Evolutionary conservation across 1,284 basidiomycete genomes (phyloP).

Genomic region (Fereydounia khargensis): DNA sequence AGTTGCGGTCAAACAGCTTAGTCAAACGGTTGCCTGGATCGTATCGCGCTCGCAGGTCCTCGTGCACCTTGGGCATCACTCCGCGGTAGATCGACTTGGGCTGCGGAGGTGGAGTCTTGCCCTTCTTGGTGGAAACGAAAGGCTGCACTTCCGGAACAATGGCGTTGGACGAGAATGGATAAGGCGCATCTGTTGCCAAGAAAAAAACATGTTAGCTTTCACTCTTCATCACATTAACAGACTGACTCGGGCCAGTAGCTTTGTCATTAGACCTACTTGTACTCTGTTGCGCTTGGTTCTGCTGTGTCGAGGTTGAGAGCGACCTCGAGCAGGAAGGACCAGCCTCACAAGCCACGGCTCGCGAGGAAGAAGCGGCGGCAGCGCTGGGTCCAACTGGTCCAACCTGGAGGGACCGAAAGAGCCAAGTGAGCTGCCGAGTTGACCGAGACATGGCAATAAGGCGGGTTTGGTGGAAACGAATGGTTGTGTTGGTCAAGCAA

Average conservation of each 20-base stretch:
- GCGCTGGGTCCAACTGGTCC: too few relatives aligned
- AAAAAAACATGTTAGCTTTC: too few relatives aligned
- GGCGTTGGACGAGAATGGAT: constrained; percentile 41
- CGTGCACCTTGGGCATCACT: constrained; percentile 44
- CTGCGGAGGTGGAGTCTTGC: constrained; percentile 24
- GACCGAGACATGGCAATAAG: constrained; percentile 13
- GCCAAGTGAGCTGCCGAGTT: constrained; percentile 11
- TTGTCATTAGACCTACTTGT: too few relatives aligned
- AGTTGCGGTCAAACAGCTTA: constrained; percentile 46
- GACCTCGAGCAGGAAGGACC: constrained; percentile 1
- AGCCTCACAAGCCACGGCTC: constrained; percentile 3
- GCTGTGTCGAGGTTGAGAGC: not conserved
- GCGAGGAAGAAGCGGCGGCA: constrained; percentile 1
- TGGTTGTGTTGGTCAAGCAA: constrained; percentile 1
- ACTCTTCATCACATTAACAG: too few relatives aligned
- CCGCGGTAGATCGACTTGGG: constrained; percentile 29
- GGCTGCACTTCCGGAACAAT: constrained; percentile 17
- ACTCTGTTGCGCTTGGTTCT: not conserved
- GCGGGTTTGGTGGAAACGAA: not conserved
- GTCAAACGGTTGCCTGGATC: constrained; percentile 47
- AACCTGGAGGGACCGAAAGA: constrained; percentile 22
- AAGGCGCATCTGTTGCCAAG: too few relatives aligned
- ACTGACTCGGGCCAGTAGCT: too few relatives aligned
- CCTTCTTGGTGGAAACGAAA: constrained; percentile 21
- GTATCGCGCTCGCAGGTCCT: constrained; percentile 38